Percentiles rank a stretch among this genome's conserved stretches.
phyloP scores from a whole-genome alignment of 2,329 filamentous ascomycete species.

The Pochonia chlamydosporia region DNA sequence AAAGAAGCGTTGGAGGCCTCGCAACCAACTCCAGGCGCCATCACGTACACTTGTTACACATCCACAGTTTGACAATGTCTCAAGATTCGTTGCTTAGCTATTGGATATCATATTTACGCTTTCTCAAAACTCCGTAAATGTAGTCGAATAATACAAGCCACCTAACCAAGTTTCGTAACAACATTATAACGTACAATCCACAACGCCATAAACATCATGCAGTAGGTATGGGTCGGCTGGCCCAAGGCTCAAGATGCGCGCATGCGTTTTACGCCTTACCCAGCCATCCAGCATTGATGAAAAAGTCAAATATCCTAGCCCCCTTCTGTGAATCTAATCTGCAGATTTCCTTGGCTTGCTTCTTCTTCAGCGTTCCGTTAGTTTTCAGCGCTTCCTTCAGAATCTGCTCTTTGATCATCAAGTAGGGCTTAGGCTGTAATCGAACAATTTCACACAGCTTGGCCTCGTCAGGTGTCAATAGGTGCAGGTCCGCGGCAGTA shows the following conservation, averaged over 20 bases:
- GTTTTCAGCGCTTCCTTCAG: slow-evolving; percentile 84
- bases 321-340: slow-evolving; percentile 80
- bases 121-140: slow-evolving; percentile 2
- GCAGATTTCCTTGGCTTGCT: slow-evolving; percentile 82
- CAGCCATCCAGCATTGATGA: slow-evolving; percentile 89
- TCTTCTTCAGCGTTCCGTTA: slow-evolving; percentile 87
- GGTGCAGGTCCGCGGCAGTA: slow-evolving; percentile 74
- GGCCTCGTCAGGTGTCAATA: slow-evolving; percentile 76
- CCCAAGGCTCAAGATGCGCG: no score
- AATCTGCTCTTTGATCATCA: slow-evolving; percentile 91
- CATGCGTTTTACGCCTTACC: slow-evolving; percentile 58
- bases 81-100: not conserved
- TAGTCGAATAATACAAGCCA: not conserved
- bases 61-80: not conserved
- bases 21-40: no score
- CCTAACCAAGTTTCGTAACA: not conserved
- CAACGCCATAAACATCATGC: no score
- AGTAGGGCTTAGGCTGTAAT: slow-evolving; percentile 87
- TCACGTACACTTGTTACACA: not conserved
- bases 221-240: no score
- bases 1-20: no score
- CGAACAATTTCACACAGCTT: slow-evolving; percentile 81
- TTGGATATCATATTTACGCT: slow-evolving; percentile 5
- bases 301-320: slow-evolving; percentile 86
- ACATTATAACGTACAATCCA: not conserved